Conservation (phyloP, 805 yeast species). For the Zygoascus biomembranicola region DNA sequence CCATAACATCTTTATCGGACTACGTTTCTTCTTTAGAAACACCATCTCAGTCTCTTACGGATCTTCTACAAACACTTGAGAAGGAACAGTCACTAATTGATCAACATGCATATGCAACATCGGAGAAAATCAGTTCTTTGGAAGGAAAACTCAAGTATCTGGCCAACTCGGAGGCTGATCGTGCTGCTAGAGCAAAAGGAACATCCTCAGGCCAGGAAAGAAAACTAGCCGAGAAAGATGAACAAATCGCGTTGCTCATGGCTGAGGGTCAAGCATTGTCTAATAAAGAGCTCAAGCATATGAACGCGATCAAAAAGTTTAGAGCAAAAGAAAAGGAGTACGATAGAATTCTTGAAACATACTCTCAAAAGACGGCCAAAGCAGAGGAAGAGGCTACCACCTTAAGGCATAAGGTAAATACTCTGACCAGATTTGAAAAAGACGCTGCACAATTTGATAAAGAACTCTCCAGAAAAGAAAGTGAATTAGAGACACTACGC, state of each 20-base stretch:
- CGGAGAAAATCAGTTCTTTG: slow-evolving; percentile 17
- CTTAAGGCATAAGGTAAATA: slow-evolving; percentile 25
- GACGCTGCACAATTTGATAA: slow-evolving; percentile 15
- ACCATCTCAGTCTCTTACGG: slow-evolving; percentile 1
- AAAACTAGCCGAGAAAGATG: slow-evolving; percentile 43
- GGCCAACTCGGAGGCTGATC: slow-evolving; percentile 20
- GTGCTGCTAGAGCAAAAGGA: slow-evolving; percentile 13
- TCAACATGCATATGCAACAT: background rate
- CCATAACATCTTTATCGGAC: background rate
- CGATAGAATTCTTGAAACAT: slow-evolving; percentile 23
- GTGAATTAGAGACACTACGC: slow-evolving; percentile 7
- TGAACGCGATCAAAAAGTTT: slow-evolving; percentile 57
- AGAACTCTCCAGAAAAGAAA: slow-evolving; percentile 9
- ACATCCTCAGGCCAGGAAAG: slow-evolving; percentile 18
- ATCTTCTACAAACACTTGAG: slow-evolving; percentile 1
- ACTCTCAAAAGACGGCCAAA: slow-evolving; percentile 23
- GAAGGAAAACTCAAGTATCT: slow-evolving; percentile 27
- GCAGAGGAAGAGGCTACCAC: slow-evolving; percentile 35
- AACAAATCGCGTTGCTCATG: slow-evolving; percentile 53
- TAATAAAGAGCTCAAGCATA: slow-evolving; percentile 58
- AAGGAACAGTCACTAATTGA: background rate
- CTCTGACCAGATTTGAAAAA: slow-evolving; percentile 15
- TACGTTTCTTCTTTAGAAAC: background rate
- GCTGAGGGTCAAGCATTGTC: slow-evolving; percentile 72
- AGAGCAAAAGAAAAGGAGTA: slow-evolving; percentile 40